A percentile compares a stretch with the other conserved stretches of the same genome.
Conservation (phyloP, 2,329 filamentous ascomycete species). For the Myriosclerotinia curreyana region DNA sequence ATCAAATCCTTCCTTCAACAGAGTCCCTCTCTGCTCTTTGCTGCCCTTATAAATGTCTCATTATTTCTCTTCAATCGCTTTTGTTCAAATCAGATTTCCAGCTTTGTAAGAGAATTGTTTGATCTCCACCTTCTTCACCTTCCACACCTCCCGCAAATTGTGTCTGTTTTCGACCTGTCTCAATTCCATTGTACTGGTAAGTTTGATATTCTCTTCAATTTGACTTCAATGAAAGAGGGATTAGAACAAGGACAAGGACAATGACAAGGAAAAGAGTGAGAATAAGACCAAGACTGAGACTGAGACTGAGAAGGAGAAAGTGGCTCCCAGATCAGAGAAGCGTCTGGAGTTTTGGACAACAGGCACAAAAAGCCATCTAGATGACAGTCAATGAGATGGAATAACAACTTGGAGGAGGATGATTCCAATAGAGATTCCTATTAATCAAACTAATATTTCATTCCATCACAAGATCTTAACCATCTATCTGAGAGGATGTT, state of each 20-base stretch:
- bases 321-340: background rate
- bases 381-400: too few relatives aligned
- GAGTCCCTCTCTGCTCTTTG: slow-evolving; percentile 6
- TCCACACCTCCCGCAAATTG: background rate
- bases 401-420: background rate
- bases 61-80: slow-evolving; percentile 1
- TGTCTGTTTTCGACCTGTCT: background rate
- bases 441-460: background rate
- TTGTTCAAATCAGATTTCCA: background rate
- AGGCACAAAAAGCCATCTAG: too few relatives aligned
- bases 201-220: background rate
- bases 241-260: too few relatives aligned
- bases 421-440: background rate
- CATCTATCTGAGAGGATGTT: background rate
- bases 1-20: background rate
- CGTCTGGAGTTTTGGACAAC: background rate
- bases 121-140: background rate
- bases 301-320: background rate
- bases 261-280: too few relatives aligned
- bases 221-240: background rate
- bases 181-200: background rate
- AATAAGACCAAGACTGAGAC: too few relatives aligned
- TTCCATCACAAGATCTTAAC: background rate
- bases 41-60: background rate
- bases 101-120: background rate